Base-by-base conservation (phyloP, 345 rosid species). In the Adansonia digitata region DNA sequence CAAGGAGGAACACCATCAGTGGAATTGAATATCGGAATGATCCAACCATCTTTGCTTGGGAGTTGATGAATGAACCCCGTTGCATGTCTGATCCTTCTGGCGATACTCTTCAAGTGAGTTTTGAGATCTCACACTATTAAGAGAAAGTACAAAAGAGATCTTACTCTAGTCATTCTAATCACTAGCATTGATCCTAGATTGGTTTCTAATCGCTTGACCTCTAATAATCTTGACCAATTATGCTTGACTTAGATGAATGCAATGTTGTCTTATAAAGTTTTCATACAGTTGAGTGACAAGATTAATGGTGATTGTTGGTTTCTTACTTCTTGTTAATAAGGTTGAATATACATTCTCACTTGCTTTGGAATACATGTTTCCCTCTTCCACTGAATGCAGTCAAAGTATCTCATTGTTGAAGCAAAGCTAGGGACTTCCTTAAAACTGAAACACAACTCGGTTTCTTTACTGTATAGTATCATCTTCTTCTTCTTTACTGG, bases 11-110 rank as follows among this genome's bases (percentile, higher is more conserved):
- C 89, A 90, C 96, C 69, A 78, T 94, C 67, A 91, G 97, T 0
- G 98, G 98, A 71, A 78, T 88, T 4, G 97, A 91, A 70, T 94
- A 94, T 81, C 83, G 93, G 82, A 86, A 94, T 71, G 98, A 94
- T 65, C 98, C 98, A 7, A 82, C 89, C 68, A 90, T 94, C 75
- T 94, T 94, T 85, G 98, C 85, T 8, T 92, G 97, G 98, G 98
- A 91, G 84, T 79, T 94, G 86, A 94, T 92, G 24, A 94, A 94
- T 43, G 98, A 94, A 84, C 98, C 98, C 57, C 97, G 94, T 39
- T 90, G 98, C 90, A 78, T 85, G 89, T 69, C 97, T 70, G 98
- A 94, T 86, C 82, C 93, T 71, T 91, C 98, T 18, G 98, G 98
- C 12, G 88, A 92, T 82, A 92, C 95, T 45, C 92, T 94, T 62